These are phyloP conservation scores for Saccharomycopsis sp. DNA, from an alignment of 805 yeast species.

Conservation along the genomic window DNA sequence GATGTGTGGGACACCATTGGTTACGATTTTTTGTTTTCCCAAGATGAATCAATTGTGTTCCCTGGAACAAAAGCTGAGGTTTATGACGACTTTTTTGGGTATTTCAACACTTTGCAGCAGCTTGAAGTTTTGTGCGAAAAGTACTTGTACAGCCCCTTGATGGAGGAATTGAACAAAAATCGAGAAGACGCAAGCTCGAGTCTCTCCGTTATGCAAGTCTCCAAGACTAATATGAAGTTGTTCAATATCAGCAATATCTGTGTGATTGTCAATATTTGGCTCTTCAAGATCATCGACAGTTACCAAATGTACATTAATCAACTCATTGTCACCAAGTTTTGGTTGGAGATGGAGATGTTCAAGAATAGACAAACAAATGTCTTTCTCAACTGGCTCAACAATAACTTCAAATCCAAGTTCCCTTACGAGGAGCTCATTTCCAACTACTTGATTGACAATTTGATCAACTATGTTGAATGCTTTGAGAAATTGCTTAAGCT, in stretches of 20 bases:
- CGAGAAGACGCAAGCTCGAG: neutral
- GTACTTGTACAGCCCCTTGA: conserved; percentile 14
- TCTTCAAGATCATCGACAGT: conserved; percentile 19
- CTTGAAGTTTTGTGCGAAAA: conserved; percentile 18
- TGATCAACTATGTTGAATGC: conserved; percentile 11
- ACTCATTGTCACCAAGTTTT: conserved; percentile 19
- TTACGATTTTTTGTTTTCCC: conserved; percentile 18
- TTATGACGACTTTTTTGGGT: conserved; percentile 20
- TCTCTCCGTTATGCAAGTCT: no score
- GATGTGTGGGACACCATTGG: conserved; percentile 21
- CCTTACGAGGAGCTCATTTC: conserved; percentile 17
- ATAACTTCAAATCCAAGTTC: conserved; percentile 16
- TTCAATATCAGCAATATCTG: conserved; percentile 19
- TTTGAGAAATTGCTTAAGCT: conserved; percentile 13
- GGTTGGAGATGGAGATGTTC: conserved; percentile 21
- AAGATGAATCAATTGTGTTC: conserved; percentile 17
- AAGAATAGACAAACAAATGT: conserved; percentile 12
- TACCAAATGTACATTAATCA: conserved; percentile 20
- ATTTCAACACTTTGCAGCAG: conserved; percentile 19
- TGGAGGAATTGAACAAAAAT: conserved; percentile 16
- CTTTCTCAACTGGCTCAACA: conserved; percentile 19
- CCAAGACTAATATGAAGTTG: neutral
- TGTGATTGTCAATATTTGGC: conserved; percentile 19
- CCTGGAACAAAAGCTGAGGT: conserved; percentile 21
- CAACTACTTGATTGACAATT: conserved; percentile 18